Conservation (phyloP, 2,329 filamentous ascomycete species). For the Sporothrix phasma region DNA sequence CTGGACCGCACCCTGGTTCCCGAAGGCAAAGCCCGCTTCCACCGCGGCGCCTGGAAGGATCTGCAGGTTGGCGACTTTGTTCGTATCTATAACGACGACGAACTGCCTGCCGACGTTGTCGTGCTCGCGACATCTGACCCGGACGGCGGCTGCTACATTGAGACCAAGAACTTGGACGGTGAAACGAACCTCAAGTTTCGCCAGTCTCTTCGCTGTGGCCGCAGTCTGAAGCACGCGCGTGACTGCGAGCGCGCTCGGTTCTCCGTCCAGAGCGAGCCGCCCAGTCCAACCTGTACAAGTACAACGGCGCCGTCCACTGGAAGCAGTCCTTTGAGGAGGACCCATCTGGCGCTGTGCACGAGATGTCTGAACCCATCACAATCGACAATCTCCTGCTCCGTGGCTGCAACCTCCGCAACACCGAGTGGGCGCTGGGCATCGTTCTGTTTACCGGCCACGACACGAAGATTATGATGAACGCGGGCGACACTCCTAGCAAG, state of each 20-base stretch:
- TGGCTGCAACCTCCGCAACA: constrained; percentile 89
- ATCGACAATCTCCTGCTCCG: constrained; percentile 94
- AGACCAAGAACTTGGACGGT: constrained; percentile 96
- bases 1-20: constrained; percentile 60
- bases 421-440: constrained; percentile 87
- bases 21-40: constrained; percentile 70
- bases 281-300: constrained; percentile 90
- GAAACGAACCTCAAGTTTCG: constrained; percentile 97
- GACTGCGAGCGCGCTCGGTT: constrained; percentile 91
- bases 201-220: constrained; percentile 77
- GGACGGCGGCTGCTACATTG: constrained; percentile 91
- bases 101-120: constrained; percentile 86
- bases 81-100: constrained; percentile 90
- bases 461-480: constrained; percentile 99
- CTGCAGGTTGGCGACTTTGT: constrained; percentile 93
- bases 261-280: constrained; percentile 76
- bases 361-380: constrained; percentile 84
- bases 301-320: constrained; percentile 86
- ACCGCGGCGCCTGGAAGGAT: constrained; percentile 90
- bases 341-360: constrained; percentile 50
- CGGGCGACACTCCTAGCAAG: constrained; percentile 90
- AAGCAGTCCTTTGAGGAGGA: constrained; percentile 56
- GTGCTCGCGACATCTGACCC: constrained; percentile 87
- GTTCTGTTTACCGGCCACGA: constrained; percentile 92
- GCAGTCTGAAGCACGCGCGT: constrained; percentile 72